Evolutionary conservation across 164 flowering plant species (phyloP).

Genomic region (Hamamelis virginiana): DNA sequence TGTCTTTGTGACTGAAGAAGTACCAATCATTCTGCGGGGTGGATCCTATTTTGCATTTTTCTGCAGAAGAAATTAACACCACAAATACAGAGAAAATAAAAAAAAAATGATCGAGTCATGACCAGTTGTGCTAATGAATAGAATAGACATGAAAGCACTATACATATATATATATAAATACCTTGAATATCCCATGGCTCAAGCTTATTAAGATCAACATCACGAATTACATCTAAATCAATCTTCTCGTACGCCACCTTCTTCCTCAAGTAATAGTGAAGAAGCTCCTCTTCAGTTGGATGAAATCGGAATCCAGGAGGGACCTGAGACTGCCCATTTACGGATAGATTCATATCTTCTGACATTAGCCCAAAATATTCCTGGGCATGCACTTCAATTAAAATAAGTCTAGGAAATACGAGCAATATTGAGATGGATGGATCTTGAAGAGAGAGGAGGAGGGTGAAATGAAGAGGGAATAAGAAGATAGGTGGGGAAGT

Average conservation of each 20-base stretch:
- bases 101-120: background rate
- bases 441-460: background rate
- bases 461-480: conserved; percentile 2
- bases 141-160: background rate
- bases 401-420: background rate
- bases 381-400: background rate
- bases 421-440: background rate
- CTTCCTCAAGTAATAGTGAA: conserved; percentile 83
- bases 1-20: conserved; percentile 94
- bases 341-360: conserved; percentile 60
- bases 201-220: conserved; percentile 89
- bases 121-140: background rate
- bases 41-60: conserved; percentile 85
- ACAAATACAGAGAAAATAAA: background rate
- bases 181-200: conserved; percentile 99
- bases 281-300: conserved; percentile 93
- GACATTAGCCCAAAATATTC: conserved; percentile 17
- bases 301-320: conserved; percentile 95
- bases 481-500: conserved; percentile 11
- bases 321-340: conserved; percentile 75
- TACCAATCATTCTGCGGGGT: conserved; percentile 95
- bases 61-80: conserved; percentile 27
- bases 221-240: conserved; percentile 87
- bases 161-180: no score
- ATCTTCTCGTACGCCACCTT: conserved; percentile 74